Percentiles rank a stretch among this genome's conserved stretches.
phyloP scores from a whole-genome alignment of 2,329 filamentous ascomycete genomes.

The Aspergillus jensenii region DNA sequence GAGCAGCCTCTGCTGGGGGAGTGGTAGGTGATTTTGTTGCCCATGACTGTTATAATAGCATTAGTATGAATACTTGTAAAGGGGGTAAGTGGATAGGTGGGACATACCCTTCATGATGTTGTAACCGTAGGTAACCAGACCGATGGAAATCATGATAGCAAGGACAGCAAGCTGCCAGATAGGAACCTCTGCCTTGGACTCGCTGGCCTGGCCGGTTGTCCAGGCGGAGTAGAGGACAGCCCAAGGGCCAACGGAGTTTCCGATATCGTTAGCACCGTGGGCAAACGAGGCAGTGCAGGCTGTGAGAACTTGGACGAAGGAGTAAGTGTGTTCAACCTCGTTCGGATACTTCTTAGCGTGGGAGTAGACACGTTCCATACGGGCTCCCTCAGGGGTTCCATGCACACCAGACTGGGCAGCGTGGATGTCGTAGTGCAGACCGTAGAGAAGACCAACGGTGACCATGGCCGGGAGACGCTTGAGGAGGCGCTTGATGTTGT shows the following conservation, averaged over 20 bases:
- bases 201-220: slow-evolving; percentile 61
- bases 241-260: slow-evolving; percentile 69
- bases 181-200: slow-evolving; percentile 65
- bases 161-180: slow-evolving; percentile 76
- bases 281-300: slow-evolving; percentile 54
- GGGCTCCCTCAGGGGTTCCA: slow-evolving; percentile 70
- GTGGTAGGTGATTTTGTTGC: slow-evolving; percentile 76
- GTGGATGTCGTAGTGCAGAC: slow-evolving; percentile 80
- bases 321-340: slow-evolving; percentile 64
- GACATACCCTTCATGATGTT: slow-evolving; percentile 76
- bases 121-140: slow-evolving; percentile 74
- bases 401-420: slow-evolving; percentile 68
- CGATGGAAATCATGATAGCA: slow-evolving; percentile 62
- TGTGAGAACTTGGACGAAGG: slow-evolving; percentile 56
- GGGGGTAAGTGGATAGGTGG: not conserved
- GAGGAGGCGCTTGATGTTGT: slow-evolving; percentile 64
- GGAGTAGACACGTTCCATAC: slow-evolving; percentile 68
- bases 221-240: slow-evolving; percentile 69
- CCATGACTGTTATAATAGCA: slow-evolving; percentile 60
- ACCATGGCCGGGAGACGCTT: slow-evolving; percentile 70
- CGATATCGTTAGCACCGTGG: slow-evolving; percentile 75
- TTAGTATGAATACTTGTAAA: not conserved
- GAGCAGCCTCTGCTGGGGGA: slow-evolving; percentile 60
- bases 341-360: slow-evolving; percentile 66
- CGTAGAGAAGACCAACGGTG: slow-evolving; percentile 66